Percentiles rank a stretch among this genome's conserved stretches.
These are phyloP conservation scores for Aspergillus ellipticus DNA, from an alignment of 495 filamentous ascomycete genomes.

Conservation along the genomic window DNA sequence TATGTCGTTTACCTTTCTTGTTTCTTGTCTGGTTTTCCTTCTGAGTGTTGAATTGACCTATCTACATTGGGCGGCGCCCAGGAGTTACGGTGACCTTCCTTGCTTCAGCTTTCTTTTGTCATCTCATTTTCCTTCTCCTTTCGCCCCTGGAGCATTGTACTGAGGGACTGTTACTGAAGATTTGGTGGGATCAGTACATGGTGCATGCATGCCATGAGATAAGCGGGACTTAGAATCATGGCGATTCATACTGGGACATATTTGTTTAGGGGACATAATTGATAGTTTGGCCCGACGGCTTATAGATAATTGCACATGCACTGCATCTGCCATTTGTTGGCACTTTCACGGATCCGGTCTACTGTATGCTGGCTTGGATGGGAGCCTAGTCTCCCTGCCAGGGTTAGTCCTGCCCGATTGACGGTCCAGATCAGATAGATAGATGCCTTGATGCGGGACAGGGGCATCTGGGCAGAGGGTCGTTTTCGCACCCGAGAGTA, in stretches of 20 bases:
- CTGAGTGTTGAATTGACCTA: not conserved
- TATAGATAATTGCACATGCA: constrained; percentile 18
- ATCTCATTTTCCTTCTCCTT: constrained; percentile 1
- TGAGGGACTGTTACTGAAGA: constrained; percentile 5
- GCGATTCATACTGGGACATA: constrained; percentile 15
- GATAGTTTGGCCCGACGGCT: constrained; percentile 15
- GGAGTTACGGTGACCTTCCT: constrained; percentile 5
- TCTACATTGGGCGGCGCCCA: constrained; percentile 11
- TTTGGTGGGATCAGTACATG: constrained; percentile 6
- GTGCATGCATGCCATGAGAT: constrained; percentile 20
- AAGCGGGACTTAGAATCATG: constrained; percentile 26
- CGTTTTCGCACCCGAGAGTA: too few species aligned
- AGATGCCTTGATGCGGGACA: too few species aligned
- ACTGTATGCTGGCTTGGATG: too few species aligned
- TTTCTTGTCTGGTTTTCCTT: not conserved
- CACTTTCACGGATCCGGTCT: not conserved
- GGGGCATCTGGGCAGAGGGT: too few species aligned
- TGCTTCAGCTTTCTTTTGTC: not conserved
- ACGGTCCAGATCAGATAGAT: too few species aligned
- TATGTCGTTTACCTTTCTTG: not conserved
- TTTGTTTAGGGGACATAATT: constrained; percentile 19
- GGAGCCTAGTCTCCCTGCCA: too few species aligned
- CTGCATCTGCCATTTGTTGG: constrained; percentile 5
- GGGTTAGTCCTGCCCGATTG: too few species aligned
- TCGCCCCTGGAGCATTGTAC: not conserved